A percentile compares a stretch with the other conserved stretches of the same genome.
These are phyloP conservation scores for Drosera spatulata DNA, from an alignment of 179 eudicot species.

Conservation along the genomic window DNA sequence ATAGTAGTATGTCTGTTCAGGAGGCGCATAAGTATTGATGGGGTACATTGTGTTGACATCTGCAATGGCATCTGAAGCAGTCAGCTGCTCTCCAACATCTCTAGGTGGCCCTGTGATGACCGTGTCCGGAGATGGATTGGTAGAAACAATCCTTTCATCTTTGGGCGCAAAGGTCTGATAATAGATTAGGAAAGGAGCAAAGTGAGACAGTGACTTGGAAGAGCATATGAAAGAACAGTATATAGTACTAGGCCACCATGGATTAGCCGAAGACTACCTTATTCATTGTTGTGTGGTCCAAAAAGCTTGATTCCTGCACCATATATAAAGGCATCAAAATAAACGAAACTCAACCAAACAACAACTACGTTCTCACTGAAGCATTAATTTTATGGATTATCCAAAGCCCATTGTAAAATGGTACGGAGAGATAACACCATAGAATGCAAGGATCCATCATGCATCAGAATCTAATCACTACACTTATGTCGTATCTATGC, in stretches of 20 bases:
- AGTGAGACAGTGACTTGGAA: constrained; percentile 11
- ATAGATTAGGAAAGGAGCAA: constrained; percentile 17
- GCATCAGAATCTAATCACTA: no score
- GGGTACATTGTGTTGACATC: constrained; percentile 33
- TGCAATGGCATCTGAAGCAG: constrained; percentile 36
- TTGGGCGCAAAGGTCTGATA: constrained; percentile 66
- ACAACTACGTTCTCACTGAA: background rate
- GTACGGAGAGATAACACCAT: background rate
- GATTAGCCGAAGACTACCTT: constrained; percentile 33
- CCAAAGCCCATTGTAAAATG: background rate
- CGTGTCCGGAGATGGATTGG: constrained; percentile 66
- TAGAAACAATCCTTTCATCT: constrained; percentile 68
- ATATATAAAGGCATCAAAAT: background rate
- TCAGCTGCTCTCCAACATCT: constrained; percentile 43
- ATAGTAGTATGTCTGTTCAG: constrained; percentile 67
- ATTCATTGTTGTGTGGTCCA: constrained; percentile 42
- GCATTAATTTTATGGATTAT: background rate
- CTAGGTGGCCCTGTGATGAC: constrained; percentile 51
- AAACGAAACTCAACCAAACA: background rate
- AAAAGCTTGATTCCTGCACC: constrained; percentile 41
- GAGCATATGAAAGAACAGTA: constrained; percentile 12
- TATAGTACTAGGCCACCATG: background rate
- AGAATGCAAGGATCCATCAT: no score
- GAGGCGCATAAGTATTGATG: constrained; percentile 36
- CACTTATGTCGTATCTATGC: no score